Base-by-base conservation (phyloP, 208 protist genomes). In the Kentomonas sorsogonicus region DNA sequence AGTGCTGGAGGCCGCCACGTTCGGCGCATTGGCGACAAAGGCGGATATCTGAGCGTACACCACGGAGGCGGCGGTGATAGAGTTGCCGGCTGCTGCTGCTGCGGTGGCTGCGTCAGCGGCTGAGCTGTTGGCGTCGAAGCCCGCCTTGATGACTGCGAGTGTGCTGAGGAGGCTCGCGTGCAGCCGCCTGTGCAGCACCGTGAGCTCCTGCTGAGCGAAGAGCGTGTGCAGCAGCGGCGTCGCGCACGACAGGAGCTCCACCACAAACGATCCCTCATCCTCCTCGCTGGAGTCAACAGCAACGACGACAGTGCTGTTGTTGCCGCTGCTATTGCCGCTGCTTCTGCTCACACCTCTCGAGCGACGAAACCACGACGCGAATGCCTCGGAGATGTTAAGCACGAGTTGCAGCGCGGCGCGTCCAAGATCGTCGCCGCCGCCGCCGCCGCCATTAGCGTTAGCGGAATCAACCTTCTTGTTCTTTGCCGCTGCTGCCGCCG, bases 1-100 rank as follows among this genome's bases (percentile, higher is more conserved):
- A n/a, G n/a, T n/a, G n/a, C n/a, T n/a, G n/a, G n/a, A n/a, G n/a
- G n/a, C n/a, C n/a, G n/a, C n/a, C n/a, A n/a, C n/a, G n/a, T n/a
- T n/a, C n/a, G n/a, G n/a, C n/a, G n/a, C n/a, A n/a, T 50, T 30
- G 45, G 25, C 31, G 36, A 45, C 45, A 25, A 45, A 45, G 40
- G 40, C 40, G 18, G 40, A 45, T 1, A 45, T 45, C 40, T 45
- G 40, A 2, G 40, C 26, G 40, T 45, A 45, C 18, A 45, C 18
- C 18, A 20, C 20, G 40, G 18, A 45, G 23, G 18, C n/a, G 51
- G n/a, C 20, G 30, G 30, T 34, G 47, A 18, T 20, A 26, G 18
- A 6, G 16, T 31, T 20, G 3, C 22, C 44, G 23, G 44, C 47
- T 3, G 30, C 40, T 45, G 40, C 30, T 53, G 16, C 2, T 40